Evolutionary conservation across 345 rosid genomes (phyloP), one percentile per base, ranked within the genome.

Genomic region (Zanthoxylum bungeanum): DNA sequence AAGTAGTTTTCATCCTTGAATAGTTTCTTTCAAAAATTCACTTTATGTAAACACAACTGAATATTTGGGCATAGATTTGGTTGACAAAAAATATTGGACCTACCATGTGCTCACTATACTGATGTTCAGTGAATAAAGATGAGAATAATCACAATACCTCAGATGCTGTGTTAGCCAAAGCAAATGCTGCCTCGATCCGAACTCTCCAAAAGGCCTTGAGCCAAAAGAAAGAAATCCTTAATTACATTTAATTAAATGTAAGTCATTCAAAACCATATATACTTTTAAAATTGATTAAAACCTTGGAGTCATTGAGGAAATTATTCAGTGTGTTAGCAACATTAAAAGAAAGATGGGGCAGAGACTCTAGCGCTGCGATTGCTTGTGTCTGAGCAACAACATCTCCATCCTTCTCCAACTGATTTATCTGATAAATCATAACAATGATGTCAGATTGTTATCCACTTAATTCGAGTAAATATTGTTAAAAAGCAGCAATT

Each of bases 361-460:
- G 83, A 62, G 92, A 77, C 79, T 85, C 90, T 61, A 94, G 78
- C 30, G 94, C 85, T 22, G 85, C 70, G 30, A 94, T 85, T 46
- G 98, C 97, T 74, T 92, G 98, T 66, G 98, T 84, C 77, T 94
- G 98, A 37, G 98, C 98, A 75, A 92, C 92, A 79, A 94, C 98
- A 83, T 94, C 98, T 74, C 87, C 93, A 78, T 94, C 98, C 80
- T 89, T 94, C 90, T 94, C 98, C 76, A 92, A 69, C 79, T 92
- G 92, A 84, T 89, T 94, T 70, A 94, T 86, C 98, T 94, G 85
- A 75, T 71, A 12, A 66, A 76, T 52, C 24, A 75, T 30, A 51
- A 27, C 72, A 71, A 64, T 14, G 19, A 53, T 39, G 33, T 36
- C 16, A 57, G 64, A 17, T 50, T 24, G 51, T 42, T 44, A 46